These are phyloP conservation scores for Curvularia verruculosa DNA, from an alignment of 2,329 filamentous ascomycete genomes.

Conservation along the genomic window DNA sequence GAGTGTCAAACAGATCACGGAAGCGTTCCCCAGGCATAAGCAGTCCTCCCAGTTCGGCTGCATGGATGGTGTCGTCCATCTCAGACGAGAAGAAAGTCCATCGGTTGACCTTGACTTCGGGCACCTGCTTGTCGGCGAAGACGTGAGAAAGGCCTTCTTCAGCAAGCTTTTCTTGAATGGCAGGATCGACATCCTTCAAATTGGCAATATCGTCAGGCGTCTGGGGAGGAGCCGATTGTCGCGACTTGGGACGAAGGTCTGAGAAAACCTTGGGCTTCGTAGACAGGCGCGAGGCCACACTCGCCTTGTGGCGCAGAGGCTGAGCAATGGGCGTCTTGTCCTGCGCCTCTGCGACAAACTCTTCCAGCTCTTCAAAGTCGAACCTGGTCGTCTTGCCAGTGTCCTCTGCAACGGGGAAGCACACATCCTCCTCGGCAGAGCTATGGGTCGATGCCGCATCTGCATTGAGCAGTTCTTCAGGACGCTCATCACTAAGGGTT, in stretches of 20 bases:
- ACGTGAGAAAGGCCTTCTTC: conserved; percentile 47
- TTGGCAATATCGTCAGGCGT: conserved; percentile 42
- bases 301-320: conserved; percentile 48
- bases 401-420: conserved; percentile 76
- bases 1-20: conserved; percentile 80
- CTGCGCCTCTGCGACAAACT: conserved; percentile 73
- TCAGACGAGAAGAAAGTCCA: conserved; percentile 98
- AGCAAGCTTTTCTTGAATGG: conserved; percentile 53
- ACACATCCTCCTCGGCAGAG: conserved; percentile 84
- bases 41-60: conserved; percentile 84
- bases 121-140: conserved; percentile 38
- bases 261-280: conserved; percentile 63
- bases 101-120: conserved; percentile 68
- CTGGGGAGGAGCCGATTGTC: conserved; percentile 44
- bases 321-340: conserved; percentile 55
- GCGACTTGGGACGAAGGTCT: conserved; percentile 61
- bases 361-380: conserved; percentile 92
- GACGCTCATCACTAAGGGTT: conserved; percentile 65
- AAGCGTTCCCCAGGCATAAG: conserved; percentile 89
- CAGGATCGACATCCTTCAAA: conserved; percentile 38
- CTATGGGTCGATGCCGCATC: conserved; percentile 69
- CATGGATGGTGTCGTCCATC: conserved; percentile 90
- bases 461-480: conserved; percentile 64
- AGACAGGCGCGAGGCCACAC: conserved; percentile 51
- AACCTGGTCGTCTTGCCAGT: conserved; percentile 80